Conservation (phyloP, 2,329 filamentous ascomycete species). For the Phymatotrichopsis omnivora region DNA sequence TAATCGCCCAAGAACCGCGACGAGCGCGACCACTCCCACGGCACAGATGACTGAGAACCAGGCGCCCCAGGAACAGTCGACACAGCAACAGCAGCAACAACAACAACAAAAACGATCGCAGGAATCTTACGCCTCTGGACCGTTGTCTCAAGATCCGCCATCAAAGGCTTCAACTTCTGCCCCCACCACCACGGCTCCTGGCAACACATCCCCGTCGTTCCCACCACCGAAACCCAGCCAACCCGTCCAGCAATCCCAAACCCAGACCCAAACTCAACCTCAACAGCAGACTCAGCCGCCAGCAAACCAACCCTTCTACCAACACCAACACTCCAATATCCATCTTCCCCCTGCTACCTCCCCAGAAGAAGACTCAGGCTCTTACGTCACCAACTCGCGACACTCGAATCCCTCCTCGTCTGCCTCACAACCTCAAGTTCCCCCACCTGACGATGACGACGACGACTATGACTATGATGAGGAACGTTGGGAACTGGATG, state of each 20-base stretch:
- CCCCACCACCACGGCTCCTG: constrained; percentile 5
- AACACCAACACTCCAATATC: constrained; percentile 31
- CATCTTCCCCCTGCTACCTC: constrained; percentile 33
- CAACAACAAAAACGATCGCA: constrained; percentile 16
- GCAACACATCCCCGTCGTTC: constrained; percentile 9
- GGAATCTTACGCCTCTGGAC: too few relatives aligned
- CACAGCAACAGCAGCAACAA: constrained; percentile 21
- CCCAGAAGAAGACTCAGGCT: constrained; percentile 32
- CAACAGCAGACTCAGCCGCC: constrained; percentile 33
- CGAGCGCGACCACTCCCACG: constrained; percentile 11
- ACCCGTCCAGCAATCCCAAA: constrained; percentile 1
- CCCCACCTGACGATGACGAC: constrained; percentile 22
- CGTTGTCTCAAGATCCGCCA: too few relatives aligned
- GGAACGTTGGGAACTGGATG: constrained; percentile 33
- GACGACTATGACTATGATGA: constrained; percentile 25
- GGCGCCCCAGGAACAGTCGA: constrained; percentile 10
- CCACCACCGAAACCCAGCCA: constrained; percentile 17
- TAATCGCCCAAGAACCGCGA: constrained; percentile 24
- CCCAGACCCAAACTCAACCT: constrained; percentile 31
- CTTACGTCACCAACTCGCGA: constrained; percentile 31
- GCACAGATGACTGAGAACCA: too few relatives aligned
- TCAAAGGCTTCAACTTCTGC: too few relatives aligned
- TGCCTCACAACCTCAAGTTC: constrained; percentile 24
- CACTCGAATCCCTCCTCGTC: constrained; percentile 23
- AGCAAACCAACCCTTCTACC: constrained; percentile 29